A percentile compares a stretch with the other conserved stretches of the same genome.
These are phyloP conservation scores for Pascua guehoae DNA, from an alignment of 1,284 basidiomycete genomes.

Conservation along the genomic window DNA sequence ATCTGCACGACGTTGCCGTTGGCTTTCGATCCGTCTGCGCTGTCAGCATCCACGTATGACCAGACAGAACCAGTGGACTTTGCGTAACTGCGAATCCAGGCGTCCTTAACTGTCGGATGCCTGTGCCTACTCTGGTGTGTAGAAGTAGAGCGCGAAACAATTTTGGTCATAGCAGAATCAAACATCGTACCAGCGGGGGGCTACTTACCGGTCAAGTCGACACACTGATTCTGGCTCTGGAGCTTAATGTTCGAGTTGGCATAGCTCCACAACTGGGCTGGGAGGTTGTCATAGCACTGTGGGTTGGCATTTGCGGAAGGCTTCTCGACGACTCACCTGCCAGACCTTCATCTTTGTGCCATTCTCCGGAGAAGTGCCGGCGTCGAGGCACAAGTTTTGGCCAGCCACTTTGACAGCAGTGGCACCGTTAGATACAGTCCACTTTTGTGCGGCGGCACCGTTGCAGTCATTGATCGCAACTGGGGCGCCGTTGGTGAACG, in stretches of 20 bases:
- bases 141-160: too few relatives aligned
- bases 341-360: constrained; percentile 21
- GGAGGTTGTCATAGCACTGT: constrained; percentile 5
- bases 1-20: constrained; percentile 22
- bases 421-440: constrained; percentile 19
- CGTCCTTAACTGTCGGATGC: too few relatives aligned
- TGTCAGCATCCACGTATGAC: too few relatives aligned
- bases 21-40: constrained; percentile 12
- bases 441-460: constrained; percentile 23
- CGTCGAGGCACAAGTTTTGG: constrained; percentile 31
- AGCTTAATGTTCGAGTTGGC: constrained; percentile 18
- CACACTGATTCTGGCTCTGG: constrained; percentile 19
- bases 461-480: constrained; percentile 29
- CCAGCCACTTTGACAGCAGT: constrained; percentile 19
- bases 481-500: constrained; percentile 2
- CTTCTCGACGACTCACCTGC: too few relatives aligned
- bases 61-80: too few relatives aligned
- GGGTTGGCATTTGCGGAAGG: too few relatives aligned
- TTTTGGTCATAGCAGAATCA: too few relatives aligned
- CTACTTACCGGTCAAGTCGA: constrained; percentile 30
- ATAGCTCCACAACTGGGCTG: constrained; percentile 24
- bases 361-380: constrained; percentile 10
- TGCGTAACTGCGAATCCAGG: too few relatives aligned
- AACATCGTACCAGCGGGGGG: too few relatives aligned
- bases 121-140: too few relatives aligned